Percentiles rank a stretch among this genome's conserved stretches.
These are phyloP conservation scores for Melaleuca quinquenervia DNA, from an alignment of 345 rosid species.

Conservation along the genomic window DNA sequence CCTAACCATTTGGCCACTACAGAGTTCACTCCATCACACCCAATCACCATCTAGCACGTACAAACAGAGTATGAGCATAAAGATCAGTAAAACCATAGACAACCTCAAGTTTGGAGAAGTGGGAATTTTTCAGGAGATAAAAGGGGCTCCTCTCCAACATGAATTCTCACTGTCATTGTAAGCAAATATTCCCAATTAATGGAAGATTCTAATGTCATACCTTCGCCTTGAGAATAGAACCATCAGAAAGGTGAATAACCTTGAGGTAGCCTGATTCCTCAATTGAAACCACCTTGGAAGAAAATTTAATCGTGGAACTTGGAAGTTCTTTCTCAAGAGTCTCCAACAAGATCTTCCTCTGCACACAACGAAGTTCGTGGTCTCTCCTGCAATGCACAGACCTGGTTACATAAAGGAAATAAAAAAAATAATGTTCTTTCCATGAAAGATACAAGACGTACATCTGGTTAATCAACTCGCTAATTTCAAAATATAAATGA, in stretches of 20 bases:
- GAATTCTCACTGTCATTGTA: neutral
- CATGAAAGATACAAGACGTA: neutral
- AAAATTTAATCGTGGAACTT: constrained; percentile 42
- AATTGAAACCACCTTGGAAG: constrained; percentile 59
- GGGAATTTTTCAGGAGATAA: neutral
- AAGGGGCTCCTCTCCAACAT: neutral
- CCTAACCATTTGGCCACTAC: constrained; percentile 59
- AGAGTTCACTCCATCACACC: constrained; percentile 70
- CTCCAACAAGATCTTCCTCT: constrained; percentile 46
- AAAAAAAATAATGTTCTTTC: neutral
- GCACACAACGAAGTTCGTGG: constrained; percentile 39
- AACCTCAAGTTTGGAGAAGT: neutral
- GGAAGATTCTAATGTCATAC: constrained; percentile 3
- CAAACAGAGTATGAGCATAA: neutral
- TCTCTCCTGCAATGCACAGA: constrained; percentile 16
- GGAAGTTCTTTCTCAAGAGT: constrained; percentile 47
- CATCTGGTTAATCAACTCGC: neutral
- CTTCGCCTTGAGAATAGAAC: constrained; percentile 49
- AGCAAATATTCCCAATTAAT: neutral
- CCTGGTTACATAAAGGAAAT: neutral
- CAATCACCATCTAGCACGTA: constrained; percentile 40
- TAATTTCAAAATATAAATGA: neutral
- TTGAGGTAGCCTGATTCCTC: constrained; percentile 43
- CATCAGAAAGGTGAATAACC: constrained; percentile 50
- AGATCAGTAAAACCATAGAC: neutral